Percentiles rank a stretch among this genome's conserved stretches.
Evolutionary conservation across 225 moss, liverwort and hornwort species (phyloP).

Genomic region (Asterella californica): DNA sequence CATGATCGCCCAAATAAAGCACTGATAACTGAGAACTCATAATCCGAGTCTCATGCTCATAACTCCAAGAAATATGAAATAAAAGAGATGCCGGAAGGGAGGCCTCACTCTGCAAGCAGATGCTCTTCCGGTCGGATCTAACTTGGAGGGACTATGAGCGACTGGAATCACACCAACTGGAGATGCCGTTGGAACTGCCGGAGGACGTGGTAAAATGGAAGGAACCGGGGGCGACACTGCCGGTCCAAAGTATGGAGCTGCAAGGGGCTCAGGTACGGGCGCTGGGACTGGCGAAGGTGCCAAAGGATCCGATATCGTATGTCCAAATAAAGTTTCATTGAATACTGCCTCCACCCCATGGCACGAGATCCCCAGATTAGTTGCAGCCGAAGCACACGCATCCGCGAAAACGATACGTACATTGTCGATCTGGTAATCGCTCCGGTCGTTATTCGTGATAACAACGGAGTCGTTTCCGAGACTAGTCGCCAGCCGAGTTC

Average conservation of each 20-base stretch:
- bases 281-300: conserved; percentile 1
- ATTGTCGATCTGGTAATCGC: neutral
- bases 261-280: neutral
- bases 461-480: neutral
- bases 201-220: neutral
- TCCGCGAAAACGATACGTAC: neutral
- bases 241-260: neutral
- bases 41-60: neutral
- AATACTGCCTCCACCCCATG: neutral
- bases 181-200: neutral
- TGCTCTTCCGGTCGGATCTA: too few relatives aligned
- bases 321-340: neutral
- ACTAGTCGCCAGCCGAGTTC: neutral
- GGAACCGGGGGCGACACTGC: neutral
- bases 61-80: neutral
- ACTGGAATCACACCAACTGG: too few relatives aligned
- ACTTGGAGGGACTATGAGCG: too few relatives aligned
- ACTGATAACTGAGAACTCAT: neutral
- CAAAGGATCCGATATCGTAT: too few relatives aligned
- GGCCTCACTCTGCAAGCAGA: neutral
- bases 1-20: too few relatives aligned
- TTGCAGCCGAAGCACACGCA: neutral
- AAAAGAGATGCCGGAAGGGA: neutral
- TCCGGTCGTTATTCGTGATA: neutral
- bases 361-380: neutral